A percentile compares a stretch with the other conserved stretches of the same genome.
Conservation (phyloP, 805 yeast species). For the Candida sanyiensis region DNA sequence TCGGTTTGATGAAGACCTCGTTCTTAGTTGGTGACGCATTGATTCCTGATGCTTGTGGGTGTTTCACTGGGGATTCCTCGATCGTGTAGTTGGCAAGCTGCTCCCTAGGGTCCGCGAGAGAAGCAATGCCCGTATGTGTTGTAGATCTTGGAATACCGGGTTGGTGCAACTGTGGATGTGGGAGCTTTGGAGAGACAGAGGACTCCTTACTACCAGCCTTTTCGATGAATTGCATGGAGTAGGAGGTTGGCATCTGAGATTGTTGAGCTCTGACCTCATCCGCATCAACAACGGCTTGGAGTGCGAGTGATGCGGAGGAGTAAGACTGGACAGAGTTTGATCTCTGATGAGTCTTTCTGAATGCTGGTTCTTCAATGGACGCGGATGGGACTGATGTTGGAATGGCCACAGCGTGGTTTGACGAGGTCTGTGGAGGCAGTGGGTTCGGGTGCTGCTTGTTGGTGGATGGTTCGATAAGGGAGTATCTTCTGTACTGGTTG, state of each 20-base stretch:
- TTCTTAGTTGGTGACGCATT: not conserved
- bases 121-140: conserved; percentile 28
- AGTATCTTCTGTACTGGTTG: conserved; percentile 31
- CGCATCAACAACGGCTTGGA: conserved; percentile 71
- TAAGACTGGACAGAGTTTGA: conserved; percentile 34
- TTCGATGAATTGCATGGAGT: conserved; percentile 21
- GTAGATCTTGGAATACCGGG: conserved; percentile 31
- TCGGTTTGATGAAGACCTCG: conserved; percentile 20
- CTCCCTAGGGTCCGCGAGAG: conserved; percentile 9
- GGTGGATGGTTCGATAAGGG: conserved; percentile 38
- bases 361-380: conserved; percentile 19
- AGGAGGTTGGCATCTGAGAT: conserved; percentile 12
- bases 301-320: conserved; percentile 58
- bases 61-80: conserved; percentile 23
- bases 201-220: conserved; percentile 12
- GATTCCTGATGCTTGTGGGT: conserved; percentile 5
- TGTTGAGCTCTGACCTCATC: conserved; percentile 32
- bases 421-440: conserved; percentile 65
- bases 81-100: conserved; percentile 16
- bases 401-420: conserved; percentile 50
- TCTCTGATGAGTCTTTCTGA: conserved; percentile 30
- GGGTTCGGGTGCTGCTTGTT: conserved; percentile 42
- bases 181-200: conserved; percentile 12
- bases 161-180: conserved; percentile 10
- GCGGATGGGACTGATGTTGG: conserved; percentile 35